Conservation (phyloP, 805 yeast species). For the Torulaspora quercuum region DNA sequence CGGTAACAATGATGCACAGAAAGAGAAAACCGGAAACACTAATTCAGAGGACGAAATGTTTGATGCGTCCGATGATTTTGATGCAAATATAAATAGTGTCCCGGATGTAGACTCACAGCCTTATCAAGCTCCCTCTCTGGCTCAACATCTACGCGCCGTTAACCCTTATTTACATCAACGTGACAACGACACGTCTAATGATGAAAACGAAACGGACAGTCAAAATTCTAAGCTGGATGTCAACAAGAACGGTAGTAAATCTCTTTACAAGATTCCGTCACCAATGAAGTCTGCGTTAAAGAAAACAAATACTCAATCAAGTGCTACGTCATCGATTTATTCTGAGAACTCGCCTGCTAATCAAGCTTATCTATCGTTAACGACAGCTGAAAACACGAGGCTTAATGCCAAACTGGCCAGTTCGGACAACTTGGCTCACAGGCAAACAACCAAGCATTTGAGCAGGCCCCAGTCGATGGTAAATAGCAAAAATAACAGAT, state of each 20-base stretch:
- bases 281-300: slow-evolving; percentile 48
- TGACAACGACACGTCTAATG: background rate
- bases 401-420: slow-evolving; percentile 58
- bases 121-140: slow-evolving; percentile 36
- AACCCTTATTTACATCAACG: slow-evolving; percentile 21
- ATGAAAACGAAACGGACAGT: background rate
- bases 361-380: slow-evolving; percentile 60
- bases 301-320: slow-evolving; percentile 28
- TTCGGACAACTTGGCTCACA: slow-evolving; percentile 11
- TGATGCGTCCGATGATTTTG: slow-evolving; percentile 5
- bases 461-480: slow-evolving; percentile 28
- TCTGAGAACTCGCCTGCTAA: slow-evolving; percentile 45
- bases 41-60: slow-evolving; percentile 3
- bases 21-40: too few species aligned
- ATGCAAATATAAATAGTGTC: background rate
- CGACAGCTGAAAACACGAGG: slow-evolving; percentile 79
- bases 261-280: slow-evolving; percentile 21
- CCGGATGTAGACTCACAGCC: background rate
- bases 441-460: slow-evolving; percentile 9
- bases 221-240: background rate
- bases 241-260: background rate
- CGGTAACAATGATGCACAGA: too few species aligned
- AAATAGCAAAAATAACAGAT: slow-evolving; percentile 6
- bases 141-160: slow-evolving; percentile 46
- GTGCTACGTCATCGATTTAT: slow-evolving; percentile 20